Evolutionary conservation across 305 asterid genomes (phyloP).

Genomic region (Galium porrigens): DNA sequence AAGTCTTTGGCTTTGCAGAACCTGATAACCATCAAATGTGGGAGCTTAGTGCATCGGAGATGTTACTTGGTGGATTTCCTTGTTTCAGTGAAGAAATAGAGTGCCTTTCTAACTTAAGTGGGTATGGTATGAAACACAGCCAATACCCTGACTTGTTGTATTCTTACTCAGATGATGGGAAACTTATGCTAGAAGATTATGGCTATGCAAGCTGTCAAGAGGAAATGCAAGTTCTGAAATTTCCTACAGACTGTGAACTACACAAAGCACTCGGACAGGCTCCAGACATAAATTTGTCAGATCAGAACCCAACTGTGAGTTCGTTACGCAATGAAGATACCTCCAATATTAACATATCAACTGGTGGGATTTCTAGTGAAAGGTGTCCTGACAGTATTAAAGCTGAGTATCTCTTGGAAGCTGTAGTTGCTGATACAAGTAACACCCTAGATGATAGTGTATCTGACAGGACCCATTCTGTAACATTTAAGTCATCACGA

Average conservation of each 20-base stretch:
- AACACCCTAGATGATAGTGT: constrained; percentile 28
- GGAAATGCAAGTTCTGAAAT: constrained; percentile 24
- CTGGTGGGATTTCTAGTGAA: constrained; percentile 25
- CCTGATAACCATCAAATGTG: constrained; percentile 21
- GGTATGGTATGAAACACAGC: constrained; percentile 14
- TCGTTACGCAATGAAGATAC: constrained; percentile 19
- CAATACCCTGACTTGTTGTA: constrained; percentile 24
- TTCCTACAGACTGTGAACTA: constrained; percentile 32
- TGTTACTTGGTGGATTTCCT: constrained; percentile 21
- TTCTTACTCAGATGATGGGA: constrained; percentile 24
- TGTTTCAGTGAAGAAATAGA: constrained; percentile 26
- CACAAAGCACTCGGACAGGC: constrained; percentile 33
- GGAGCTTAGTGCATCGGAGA: constrained; percentile 26
- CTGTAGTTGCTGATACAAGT: constrained; percentile 27
- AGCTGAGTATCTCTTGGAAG: constrained; percentile 31
- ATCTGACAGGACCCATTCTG: constrained; percentile 20
- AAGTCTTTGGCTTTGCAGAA: constrained; percentile 23
- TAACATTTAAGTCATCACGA: constrained; percentile 21
- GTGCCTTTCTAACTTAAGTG: constrained; percentile 22
- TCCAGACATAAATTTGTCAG: constrained; percentile 13
- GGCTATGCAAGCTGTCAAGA: constrained; percentile 20
- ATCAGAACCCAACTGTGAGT: constrained; percentile 20
- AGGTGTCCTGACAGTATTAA: constrained; percentile 22
- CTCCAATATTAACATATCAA: constrained; percentile 17
- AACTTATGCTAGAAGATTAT: constrained; percentile 16